phyloP scores from a whole-genome alignment of 1,284 basidiomycete species.

The Trichosporon sp. region DNA sequence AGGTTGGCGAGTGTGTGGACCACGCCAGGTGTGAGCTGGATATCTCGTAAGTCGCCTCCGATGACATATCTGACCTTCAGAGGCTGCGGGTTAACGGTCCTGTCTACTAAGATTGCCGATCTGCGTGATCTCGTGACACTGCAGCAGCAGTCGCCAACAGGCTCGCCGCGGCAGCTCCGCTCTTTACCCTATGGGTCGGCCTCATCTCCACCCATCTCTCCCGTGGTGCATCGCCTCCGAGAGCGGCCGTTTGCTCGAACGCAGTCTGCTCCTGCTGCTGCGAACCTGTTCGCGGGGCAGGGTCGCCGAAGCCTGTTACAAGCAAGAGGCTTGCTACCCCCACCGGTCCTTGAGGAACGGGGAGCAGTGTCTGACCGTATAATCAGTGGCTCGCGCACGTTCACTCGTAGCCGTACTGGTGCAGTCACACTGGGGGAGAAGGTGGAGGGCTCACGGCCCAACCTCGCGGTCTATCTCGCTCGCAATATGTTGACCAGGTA shows the following conservation, averaged over 20 bases:
- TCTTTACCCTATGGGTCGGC: neutral
- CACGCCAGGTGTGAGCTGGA: constrained; percentile 38
- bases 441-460: neutral
- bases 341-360: neutral
- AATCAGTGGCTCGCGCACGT: neutral
- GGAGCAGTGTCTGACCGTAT: neutral
- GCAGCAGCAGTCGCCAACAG: constrained; percentile 23
- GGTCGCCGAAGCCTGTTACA: neutral
- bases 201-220: neutral
- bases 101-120: constrained; percentile 51
- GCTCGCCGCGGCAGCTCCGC: constrained; percentile 17
- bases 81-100: constrained; percentile 33
- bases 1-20: constrained; percentile 48
- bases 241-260: constrained; percentile 41
- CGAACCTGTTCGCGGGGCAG: constrained; percentile 31
- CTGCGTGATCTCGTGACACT: constrained; percentile 49
- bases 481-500: constrained; percentile 10
- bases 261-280: constrained; percentile 43
- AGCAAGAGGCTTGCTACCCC: neutral
- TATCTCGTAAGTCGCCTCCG: constrained; percentile 38
- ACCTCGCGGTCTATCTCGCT: neutral
- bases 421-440: constrained; percentile 23
- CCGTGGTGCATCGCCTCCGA: constrained; percentile 21
- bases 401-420: constrained; percentile 41
- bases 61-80: constrained; percentile 24